Percentiles rank a stretch among this genome's conserved stretches.
Conservation (phyloP, 139 green algal genomes). For the Haematococcus lacustris region DNA sequence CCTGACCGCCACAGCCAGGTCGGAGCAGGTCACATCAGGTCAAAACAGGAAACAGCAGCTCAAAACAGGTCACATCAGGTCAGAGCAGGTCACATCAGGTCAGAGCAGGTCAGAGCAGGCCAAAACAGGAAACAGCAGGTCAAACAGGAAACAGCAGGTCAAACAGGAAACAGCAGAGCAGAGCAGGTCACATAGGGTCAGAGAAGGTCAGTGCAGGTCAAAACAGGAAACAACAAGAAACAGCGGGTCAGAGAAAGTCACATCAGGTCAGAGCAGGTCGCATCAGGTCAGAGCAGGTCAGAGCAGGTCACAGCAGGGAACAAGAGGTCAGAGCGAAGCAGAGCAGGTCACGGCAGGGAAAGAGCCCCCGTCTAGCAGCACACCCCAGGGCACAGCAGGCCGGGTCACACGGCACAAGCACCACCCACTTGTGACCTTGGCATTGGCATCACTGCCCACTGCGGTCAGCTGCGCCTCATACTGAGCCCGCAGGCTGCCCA, state of each 20-base stretch:
- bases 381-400: neutral
- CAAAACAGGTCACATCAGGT: neutral
- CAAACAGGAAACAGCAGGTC: neutral
- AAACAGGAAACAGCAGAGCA: neutral
- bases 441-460: neutral
- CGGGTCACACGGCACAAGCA: neutral
- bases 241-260: too few species aligned
- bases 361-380: neutral
- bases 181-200: too few species aligned
- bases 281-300: neutral
- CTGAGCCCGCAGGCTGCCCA: neutral
- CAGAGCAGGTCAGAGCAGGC: neutral
- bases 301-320: neutral
- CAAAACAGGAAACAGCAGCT: neutral
- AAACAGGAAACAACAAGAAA: too few species aligned
- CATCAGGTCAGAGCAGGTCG: neutral
- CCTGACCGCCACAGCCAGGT: neutral
- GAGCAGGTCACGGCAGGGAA: neutral
- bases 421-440: slow-evolving; percentile 7
- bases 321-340: neutral
- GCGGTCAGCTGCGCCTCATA: slow-evolving; percentile 1
- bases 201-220: too few species aligned
- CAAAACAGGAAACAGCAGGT: neutral
- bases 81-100: neutral
- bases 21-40: neutral